Conservation (phyloP, 1,284 basidiomycete genomes). For the Cryptococcus sp. region DNA sequence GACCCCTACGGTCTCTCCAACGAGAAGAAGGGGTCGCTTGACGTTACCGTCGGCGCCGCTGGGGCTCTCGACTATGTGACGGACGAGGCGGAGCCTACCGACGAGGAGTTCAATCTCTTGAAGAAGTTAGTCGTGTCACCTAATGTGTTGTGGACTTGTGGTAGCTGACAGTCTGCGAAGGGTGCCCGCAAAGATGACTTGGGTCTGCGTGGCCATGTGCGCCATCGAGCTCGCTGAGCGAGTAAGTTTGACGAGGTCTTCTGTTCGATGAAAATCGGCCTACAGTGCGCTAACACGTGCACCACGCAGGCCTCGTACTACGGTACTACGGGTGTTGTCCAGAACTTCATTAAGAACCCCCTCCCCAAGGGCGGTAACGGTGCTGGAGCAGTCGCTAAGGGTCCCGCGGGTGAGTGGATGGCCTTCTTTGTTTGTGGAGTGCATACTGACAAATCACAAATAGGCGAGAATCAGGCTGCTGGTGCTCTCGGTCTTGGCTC, state of each 20-base stretch:
- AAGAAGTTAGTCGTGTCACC: constrained; percentile 18
- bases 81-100: constrained; percentile 64
- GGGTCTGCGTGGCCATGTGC: constrained; percentile 41
- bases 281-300: neutral
- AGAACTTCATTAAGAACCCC: constrained; percentile 41
- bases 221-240: constrained; percentile 46
- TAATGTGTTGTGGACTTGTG: constrained; percentile 1
- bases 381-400: constrained; percentile 67
- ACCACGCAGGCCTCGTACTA: constrained; percentile 27
- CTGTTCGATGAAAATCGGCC: neutral
- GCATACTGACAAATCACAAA: constrained; percentile 2
- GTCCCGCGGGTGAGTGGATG: constrained; percentile 55
- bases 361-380: constrained; percentile 60
- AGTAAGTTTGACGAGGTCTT: constrained; percentile 10
- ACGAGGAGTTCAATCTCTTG: constrained; percentile 50
- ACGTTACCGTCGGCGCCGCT: constrained; percentile 14
- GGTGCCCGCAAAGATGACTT: constrained; percentile 48
- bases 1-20: constrained; percentile 8
- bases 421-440: too few species aligned
- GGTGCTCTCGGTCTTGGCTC: constrained; percentile 36
- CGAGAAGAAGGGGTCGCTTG: constrained; percentile 11
- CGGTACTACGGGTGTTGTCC: constrained; percentile 20
- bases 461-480: constrained; percentile 57
- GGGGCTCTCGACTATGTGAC: constrained; percentile 33
- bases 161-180: constrained; percentile 56